These are phyloP conservation scores for Nannizziopsis barbatae DNA, from an alignment of 2,329 filamentous ascomycete species.

Conservation along the genomic window DNA sequence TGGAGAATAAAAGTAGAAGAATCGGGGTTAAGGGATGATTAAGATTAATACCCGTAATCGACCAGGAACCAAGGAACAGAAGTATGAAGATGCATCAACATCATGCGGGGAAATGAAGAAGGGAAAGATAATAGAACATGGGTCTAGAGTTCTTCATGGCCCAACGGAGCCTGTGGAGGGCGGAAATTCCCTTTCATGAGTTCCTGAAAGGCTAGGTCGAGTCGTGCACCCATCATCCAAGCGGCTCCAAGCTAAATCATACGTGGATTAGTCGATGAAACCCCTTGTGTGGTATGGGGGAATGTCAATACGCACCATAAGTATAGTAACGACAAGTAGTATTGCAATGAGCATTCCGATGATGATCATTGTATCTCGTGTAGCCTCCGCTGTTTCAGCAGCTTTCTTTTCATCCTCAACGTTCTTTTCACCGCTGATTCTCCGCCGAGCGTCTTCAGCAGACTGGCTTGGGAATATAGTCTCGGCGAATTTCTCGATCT, in stretches of 20 bases:
- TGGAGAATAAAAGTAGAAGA: not conserved
- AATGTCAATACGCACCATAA: slow-evolving; percentile 58
- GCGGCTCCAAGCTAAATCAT: slow-evolving; percentile 57
- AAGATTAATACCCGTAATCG: slow-evolving; percentile 11
- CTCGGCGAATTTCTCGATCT: slow-evolving; percentile 95
- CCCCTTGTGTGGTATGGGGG: slow-evolving; percentile 8
- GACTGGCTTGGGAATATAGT: slow-evolving; percentile 79
- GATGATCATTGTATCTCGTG: slow-evolving; percentile 34
- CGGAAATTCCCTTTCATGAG: slow-evolving; percentile 41
- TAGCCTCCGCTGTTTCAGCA: slow-evolving; percentile 40
- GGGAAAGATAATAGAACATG: not conserved
- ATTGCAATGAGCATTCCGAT: slow-evolving; percentile 50
- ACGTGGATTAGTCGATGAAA: slow-evolving; percentile 4
- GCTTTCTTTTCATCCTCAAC: slow-evolving; percentile 41
- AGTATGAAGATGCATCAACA: slow-evolving; percentile 16
- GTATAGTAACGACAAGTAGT: slow-evolving; percentile 57
- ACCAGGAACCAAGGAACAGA: slow-evolving; percentile 12
- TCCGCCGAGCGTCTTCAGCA: slow-evolving; percentile 44
- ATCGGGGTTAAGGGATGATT: not conserved
- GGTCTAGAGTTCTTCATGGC: slow-evolving; percentile 35
- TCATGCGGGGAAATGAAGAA: slow-evolving; percentile 11
- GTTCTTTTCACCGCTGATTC: slow-evolving; percentile 45
- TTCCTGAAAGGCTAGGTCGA: slow-evolving; percentile 57
- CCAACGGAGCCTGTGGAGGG: slow-evolving; percentile 27
- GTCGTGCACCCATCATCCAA: slow-evolving; percentile 69